A percentile compares a stretch with the other conserved stretches of the same genome.
phyloP scores from a whole-genome alignment of 2,329 filamentous ascomycete genomes.

The Cyphellophora europaea region DNA sequence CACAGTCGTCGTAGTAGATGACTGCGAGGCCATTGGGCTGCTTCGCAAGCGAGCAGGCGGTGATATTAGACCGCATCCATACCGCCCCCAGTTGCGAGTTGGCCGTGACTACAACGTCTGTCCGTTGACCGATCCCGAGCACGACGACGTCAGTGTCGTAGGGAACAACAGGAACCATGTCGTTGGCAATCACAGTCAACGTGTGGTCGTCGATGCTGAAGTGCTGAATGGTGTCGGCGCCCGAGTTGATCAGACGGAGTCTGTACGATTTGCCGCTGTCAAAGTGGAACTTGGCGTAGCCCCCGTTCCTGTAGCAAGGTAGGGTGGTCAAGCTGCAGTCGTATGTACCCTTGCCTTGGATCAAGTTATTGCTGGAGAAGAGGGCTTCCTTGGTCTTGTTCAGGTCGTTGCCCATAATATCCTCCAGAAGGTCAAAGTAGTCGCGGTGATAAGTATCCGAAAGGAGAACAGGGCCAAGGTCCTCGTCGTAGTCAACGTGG shows the following conservation, averaged over 20 bases:
- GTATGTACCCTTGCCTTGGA: constrained; percentile 56
- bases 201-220: constrained; percentile 50
- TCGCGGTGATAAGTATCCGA: constrained; percentile 42
- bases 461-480: constrained; percentile 33
- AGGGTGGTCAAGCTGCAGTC: constrained; percentile 40
- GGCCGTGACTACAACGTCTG: constrained; percentile 22
- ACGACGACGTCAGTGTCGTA: constrained; percentile 55
- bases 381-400: neutral
- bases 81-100: constrained; percentile 19
- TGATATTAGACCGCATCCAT: constrained; percentile 27
- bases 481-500: constrained; percentile 26
- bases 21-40: constrained; percentile 49
- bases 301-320: constrained; percentile 13
- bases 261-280: constrained; percentile 29
- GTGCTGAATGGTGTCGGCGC: constrained; percentile 27
- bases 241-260: constrained; percentile 64
- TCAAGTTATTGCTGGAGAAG: constrained; percentile 25
- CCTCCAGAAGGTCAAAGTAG: constrained; percentile 31
- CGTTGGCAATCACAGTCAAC: constrained; percentile 55
- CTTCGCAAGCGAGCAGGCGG: constrained; percentile 32
- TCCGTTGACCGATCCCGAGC: constrained; percentile 38
- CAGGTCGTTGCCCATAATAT: constrained; percentile 48
- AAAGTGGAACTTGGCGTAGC: constrained; percentile 20
- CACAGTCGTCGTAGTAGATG: constrained; percentile 55
- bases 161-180: constrained; percentile 54